phyloP scores from a whole-genome alignment of 441 rosid species.

The Adansonia madagascariensis region DNA sequence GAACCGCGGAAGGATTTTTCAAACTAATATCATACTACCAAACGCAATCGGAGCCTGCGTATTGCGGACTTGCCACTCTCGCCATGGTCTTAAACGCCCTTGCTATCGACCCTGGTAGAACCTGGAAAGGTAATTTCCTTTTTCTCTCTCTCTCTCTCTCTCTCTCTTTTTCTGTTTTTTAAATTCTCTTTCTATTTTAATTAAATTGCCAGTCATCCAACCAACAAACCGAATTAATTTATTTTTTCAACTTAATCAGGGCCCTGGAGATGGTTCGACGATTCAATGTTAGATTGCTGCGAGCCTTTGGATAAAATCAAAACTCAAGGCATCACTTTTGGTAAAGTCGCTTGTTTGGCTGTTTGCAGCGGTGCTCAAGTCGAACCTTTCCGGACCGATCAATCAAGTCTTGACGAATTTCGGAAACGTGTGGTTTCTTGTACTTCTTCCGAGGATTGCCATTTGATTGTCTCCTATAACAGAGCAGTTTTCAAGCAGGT shows the following conservation, averaged over 20 bases:
- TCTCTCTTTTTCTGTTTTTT: no score
- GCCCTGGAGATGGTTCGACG: slow-evolving; percentile 57
- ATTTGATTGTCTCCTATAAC: slow-evolving; percentile 41
- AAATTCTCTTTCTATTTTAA: neutral
- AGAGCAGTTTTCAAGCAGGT: slow-evolving; percentile 43
- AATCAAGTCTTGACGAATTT: slow-evolving; percentile 37
- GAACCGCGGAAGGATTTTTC: slow-evolving; percentile 68
- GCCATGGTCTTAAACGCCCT: slow-evolving; percentile 71
- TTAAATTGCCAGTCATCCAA: neutral
- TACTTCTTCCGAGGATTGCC: slow-evolving; percentile 37
- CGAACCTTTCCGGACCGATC: slow-evolving; percentile 39
- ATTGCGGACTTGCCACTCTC: slow-evolving; percentile 65
- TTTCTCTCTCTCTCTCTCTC: neutral
- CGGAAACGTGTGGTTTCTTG: slow-evolving; percentile 39
- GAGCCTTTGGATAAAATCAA: slow-evolving; percentile 43
- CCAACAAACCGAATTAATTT: neutral
- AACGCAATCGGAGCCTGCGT: slow-evolving; percentile 76
- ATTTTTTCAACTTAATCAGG: slow-evolving; percentile 30
- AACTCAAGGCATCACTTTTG: slow-evolving; percentile 44
- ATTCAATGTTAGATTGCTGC: slow-evolving; percentile 52
- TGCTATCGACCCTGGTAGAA: slow-evolving; percentile 62
- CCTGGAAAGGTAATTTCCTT: slow-evolving; percentile 56
- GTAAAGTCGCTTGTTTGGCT: slow-evolving; percentile 48
- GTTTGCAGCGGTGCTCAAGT: slow-evolving; percentile 48
- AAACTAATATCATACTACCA: slow-evolving; percentile 64